A percentile compares a stretch with the other conserved stretches of the same genome.
Conservation (phyloP, 257 asterid species). For the Jacaranda copaia region DNA sequence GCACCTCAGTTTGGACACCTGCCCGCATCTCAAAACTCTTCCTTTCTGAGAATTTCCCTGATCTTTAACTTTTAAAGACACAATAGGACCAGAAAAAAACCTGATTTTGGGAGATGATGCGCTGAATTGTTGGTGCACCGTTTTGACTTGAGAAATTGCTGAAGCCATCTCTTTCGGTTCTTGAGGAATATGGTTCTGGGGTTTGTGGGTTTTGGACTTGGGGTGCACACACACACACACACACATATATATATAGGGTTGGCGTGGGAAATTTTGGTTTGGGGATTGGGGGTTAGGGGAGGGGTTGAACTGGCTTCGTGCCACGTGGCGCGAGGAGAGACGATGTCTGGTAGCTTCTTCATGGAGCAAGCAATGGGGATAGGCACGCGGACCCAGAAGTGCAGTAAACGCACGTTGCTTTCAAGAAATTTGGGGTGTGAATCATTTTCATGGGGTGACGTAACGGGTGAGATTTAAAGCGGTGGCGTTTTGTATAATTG, state of each 20-base stretch:
- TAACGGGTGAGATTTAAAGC: not conserved
- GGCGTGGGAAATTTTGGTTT: conserved; percentile 13
- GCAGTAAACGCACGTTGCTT: conserved; percentile 25
- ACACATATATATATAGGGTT: conserved; percentile 33
- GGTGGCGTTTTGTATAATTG: not conserved
- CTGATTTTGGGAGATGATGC: conserved; percentile 16
- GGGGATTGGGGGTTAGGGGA: too few relatives aligned
- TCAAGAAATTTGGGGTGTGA: not conserved
- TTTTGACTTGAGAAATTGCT: conserved; percentile 28
- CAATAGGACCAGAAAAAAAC: not conserved
- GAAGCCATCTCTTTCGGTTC: conserved; percentile 35
- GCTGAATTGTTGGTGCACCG: not conserved
- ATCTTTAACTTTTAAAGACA: not conserved
- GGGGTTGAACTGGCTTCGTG: conserved; percentile 27
- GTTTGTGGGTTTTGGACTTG: not conserved
- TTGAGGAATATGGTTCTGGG: not conserved
- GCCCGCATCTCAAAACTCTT: conserved; percentile 28
- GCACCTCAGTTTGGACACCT: conserved; percentile 38
- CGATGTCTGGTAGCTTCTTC: not conserved
- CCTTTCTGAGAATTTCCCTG: not conserved
- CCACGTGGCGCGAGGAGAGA: conserved; percentile 23
- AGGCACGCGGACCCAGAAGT: conserved; percentile 32
- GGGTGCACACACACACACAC: too few relatives aligned
- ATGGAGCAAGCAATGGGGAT: not conserved
- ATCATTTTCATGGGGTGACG: conserved; percentile 22